Conservation (phyloP, 2,329 filamentous ascomycete genomes). For the Diaporthe vaccinii region DNA sequence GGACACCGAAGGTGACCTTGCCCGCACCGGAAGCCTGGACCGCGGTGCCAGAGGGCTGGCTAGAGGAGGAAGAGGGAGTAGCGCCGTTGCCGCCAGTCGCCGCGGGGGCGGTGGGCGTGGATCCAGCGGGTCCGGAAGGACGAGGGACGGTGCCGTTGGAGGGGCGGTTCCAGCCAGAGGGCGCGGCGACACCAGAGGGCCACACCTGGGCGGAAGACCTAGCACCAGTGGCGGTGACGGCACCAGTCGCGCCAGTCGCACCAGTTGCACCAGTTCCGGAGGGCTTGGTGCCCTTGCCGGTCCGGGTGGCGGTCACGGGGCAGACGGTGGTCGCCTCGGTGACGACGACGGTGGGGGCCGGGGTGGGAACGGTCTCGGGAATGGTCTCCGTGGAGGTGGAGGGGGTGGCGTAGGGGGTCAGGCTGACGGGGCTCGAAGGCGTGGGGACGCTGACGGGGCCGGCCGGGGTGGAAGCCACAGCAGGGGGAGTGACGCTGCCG, state of each 20-base stretch:
- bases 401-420: conserved; percentile 39
- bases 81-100: conserved; percentile 18
- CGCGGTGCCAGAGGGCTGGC: background rate
- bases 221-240: conserved; percentile 11
- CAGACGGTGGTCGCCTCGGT: conserved; percentile 38
- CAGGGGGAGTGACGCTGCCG: conserved; percentile 14
- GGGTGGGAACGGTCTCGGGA: conserved; percentile 42
- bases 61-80: conserved; percentile 16
- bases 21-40: conserved; percentile 38
- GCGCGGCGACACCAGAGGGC: conserved; percentile 36
- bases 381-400: conserved; percentile 44
- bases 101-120: conserved; percentile 9
- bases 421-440: conserved; percentile 36
- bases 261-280: background rate
- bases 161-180: conserved; percentile 37
- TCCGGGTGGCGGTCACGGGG: conserved; percentile 26
- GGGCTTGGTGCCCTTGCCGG: conserved; percentile 14
- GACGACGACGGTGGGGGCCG: conserved; percentile 42
- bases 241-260: background rate
- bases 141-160: conserved; percentile 38
- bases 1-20: conserved; percentile 40
- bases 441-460: conserved; percentile 34
- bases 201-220: conserved; percentile 8
- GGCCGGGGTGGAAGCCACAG: conserved; percentile 1
- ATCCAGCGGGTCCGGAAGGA: conserved; percentile 20